Evolutionary conservation across 371 early-diverging fungal genomes (phyloP), one percentile per base, ranked within the genome.

Genomic region (Rhizopus stolonifer): DNA sequence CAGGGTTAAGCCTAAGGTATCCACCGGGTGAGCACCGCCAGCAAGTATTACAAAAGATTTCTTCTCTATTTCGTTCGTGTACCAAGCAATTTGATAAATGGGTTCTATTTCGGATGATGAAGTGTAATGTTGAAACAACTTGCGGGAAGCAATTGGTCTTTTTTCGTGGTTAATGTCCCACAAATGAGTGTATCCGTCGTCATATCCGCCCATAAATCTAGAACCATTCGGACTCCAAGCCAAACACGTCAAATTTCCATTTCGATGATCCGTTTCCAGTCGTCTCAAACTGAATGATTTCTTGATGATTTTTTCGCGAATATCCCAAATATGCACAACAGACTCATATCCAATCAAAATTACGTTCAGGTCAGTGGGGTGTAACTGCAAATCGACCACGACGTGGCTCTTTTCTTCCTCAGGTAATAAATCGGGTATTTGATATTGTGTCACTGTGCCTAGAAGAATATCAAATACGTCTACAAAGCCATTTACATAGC

Each of bases 51-150:
- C 60, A 34, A 60, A 76, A 0, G 80, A 68, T 39, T 71, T 76
- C 6, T 71, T 46, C 13, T 44, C 48, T 19, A 54, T 52, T 0
- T 55, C 57, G 29, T 64, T 63, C 4, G 68, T 52, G 44, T 79
- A 80, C 84, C 84, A 83, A 0, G 69, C 58, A 19, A 83, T 61
- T 25, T 68, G 71, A 46, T 77, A 83, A 33, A 83, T 68, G 3
- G 84, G 82, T 11, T 79, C 75, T 2, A 45, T 13, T 8, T 49
- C 39, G 18, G 61, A n/a, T 2, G 48, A 18, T 4, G 70, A 14
- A 17, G 49, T 64, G 10, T 64, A 52, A 0, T 65, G 33, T n/a
- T 79, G 75, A 24, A 77, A 66, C 7, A 79, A 55, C 21, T 70
- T 70, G 21, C 81, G 63, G 7, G 77, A 70, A 9, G 66, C 25